Conservation (phyloP, 306 rosid species). For the Abrus pulchellus region DNA sequence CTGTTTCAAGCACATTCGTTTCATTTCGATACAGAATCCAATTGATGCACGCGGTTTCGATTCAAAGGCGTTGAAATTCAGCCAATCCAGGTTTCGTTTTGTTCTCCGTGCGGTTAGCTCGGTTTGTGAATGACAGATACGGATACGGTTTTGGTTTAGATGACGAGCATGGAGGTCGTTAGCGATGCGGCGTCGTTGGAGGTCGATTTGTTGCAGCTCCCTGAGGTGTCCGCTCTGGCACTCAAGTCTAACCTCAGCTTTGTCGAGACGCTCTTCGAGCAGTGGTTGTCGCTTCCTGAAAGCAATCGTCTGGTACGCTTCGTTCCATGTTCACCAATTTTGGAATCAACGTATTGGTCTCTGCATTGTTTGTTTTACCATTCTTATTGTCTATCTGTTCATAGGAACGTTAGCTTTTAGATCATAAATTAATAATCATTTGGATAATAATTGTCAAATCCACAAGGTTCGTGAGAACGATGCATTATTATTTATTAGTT, state of each 20-base stretch:
- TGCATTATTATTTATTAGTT: slow-evolving; percentile 23
- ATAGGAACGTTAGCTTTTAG: background rate
- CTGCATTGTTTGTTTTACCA: slow-evolving; percentile 4
- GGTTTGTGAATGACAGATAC: slow-evolving; percentile 58
- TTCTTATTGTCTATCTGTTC: background rate
- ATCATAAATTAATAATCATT: slow-evolving; percentile 2
- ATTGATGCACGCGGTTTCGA: slow-evolving; percentile 34
- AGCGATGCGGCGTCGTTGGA: slow-evolving; percentile 84
- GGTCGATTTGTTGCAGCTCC: slow-evolving; percentile 90
- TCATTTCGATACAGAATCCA: slow-evolving; percentile 40
- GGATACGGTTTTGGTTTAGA: slow-evolving; percentile 50
- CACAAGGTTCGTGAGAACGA: slow-evolving; percentile 25
- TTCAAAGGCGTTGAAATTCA: slow-evolving; percentile 46
- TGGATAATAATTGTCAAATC: slow-evolving; percentile 27
- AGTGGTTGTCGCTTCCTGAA: slow-evolving; percentile 95
- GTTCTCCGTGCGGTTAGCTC: slow-evolving; percentile 37
- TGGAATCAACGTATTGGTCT: slow-evolving; percentile 1
- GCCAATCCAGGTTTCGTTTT: slow-evolving; percentile 51
- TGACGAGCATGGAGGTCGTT: slow-evolving; percentile 85
- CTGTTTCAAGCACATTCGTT: slow-evolving; percentile 38
- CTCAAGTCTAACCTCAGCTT: slow-evolving; percentile 79
- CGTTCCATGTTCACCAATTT: slow-evolving; percentile 6
- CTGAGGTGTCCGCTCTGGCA: slow-evolving; percentile 80
- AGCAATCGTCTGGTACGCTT: slow-evolving; percentile 86
- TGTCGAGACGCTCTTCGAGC: slow-evolving; percentile 84